Base-by-base conservation (phyloP, 1,284 basidiomycete species). In the Hypsizygus ulmarius region DNA sequence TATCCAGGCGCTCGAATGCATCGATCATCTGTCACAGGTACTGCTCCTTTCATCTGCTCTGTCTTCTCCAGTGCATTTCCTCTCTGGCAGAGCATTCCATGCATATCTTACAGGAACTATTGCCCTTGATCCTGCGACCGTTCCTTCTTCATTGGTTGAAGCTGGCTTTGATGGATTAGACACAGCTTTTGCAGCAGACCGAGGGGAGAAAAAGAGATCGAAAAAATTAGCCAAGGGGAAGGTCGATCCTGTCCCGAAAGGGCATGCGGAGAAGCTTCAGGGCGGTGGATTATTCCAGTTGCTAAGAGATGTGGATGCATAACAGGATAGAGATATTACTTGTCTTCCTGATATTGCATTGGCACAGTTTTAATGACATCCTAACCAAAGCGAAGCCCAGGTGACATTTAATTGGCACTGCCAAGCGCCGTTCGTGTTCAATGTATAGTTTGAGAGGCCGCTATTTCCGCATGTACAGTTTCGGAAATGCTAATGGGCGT, bases 51-150 rank as follows among this genome's bases (percentile, higher is more conserved):
- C 71, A 12, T 64, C 76, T 11, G 63, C 64, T 1, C 64, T 83
- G 4, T 73, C 76, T 2, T 68, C 68, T 33, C 68, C 73, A 33
- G 71, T 70, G 18, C 68, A 73, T 36, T 55, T 60, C 1, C 77
- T 88, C 43, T 87, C 85, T 3, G 83, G 87, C 3, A 64, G 60
- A 51, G 57, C 53, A 19, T 81, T 87, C 54, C 86, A 90, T 61
- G 56, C 64, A 1, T 65, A 70, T 36, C 60, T 87, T 46, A 73
- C 72, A 4, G 59, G 62, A 7, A 43, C 54, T 4, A 41, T 37
- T 2, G 45, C 55, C 2, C 48, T 65, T 14, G 55, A 61, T 15
- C 59, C 50, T 11, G 58, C 49, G n/a, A 51, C 50, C 5, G 36
- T 69, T 3, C 51, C 62, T 9, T 50, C 63, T 6, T 56, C 52